Conservation (phyloP, 371 early-diverging fungal species). For the Mucor indicus region DNA sequence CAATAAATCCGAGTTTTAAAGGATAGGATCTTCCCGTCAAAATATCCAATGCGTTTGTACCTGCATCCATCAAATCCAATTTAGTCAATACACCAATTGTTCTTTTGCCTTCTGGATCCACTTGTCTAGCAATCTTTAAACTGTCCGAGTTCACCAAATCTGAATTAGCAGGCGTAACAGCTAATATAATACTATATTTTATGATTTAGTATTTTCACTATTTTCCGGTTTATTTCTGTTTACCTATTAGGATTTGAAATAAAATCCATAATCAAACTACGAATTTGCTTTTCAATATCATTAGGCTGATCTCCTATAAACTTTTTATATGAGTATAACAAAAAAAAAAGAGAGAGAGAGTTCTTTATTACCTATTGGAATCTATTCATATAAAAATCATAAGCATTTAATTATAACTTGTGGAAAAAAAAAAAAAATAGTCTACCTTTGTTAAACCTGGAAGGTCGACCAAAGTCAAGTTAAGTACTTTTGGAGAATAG, state of each 20-base stretch:
- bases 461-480: slow-evolving; percentile 90
- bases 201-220: not conserved
- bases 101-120: slow-evolving; percentile 85
- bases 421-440: not conserved
- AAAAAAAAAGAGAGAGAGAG: not conserved
- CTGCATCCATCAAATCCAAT: slow-evolving; percentile 94
- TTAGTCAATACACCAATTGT: slow-evolving; percentile 95
- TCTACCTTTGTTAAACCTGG: slow-evolving; percentile 91
- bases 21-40: slow-evolving; percentile 83
- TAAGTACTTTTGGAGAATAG: slow-evolving; percentile 82
- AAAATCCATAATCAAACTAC: slow-evolving; percentile 81
- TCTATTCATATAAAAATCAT: slow-evolving; percentile 16
- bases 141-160: slow-evolving; percentile 95
- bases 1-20: slow-evolving; percentile 88
- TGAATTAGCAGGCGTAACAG: slow-evolving; percentile 91
- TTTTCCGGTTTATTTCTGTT: not conserved
- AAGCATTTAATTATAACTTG: too few relatives aligned
- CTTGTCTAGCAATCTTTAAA: slow-evolving; percentile 87
- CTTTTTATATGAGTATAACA: not conserved
- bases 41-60: slow-evolving; percentile 88
- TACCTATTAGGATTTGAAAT: slow-evolving; percentile 85
- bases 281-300: slow-evolving; percentile 88
- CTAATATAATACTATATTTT: slow-evolving; percentile 77
- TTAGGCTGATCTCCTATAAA: slow-evolving; percentile 80
- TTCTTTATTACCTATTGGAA: slow-evolving; percentile 32